These are phyloP conservation scores for Tolypocladium tropicale DNA, from an alignment of 2,329 filamentous ascomycete genomes.

Conservation along the genomic window DNA sequence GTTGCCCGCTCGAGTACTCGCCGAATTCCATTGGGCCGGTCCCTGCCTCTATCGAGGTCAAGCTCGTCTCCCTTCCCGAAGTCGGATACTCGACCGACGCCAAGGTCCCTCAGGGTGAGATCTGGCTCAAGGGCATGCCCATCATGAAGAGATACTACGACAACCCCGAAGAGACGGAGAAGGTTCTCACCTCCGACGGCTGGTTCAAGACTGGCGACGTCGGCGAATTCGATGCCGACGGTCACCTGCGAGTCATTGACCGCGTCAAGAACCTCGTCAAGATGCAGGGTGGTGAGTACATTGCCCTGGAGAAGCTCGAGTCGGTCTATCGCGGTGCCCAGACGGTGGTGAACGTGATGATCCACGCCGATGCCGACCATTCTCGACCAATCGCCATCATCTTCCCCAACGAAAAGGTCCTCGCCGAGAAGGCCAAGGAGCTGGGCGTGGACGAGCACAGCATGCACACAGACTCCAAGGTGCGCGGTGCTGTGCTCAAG, in stretches of 20 bases:
- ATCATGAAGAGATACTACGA: conserved; percentile 74
- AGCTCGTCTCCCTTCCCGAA: conserved; percentile 83
- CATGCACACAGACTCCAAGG: conserved; percentile 56
- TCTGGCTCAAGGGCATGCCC: conserved; percentile 72
- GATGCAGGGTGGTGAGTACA: conserved; percentile 91
- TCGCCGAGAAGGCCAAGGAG: conserved; percentile 48
- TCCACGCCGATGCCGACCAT: conserved; percentile 68
- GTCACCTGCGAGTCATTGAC: conserved; percentile 81
- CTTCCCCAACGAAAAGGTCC: conserved; percentile 52
- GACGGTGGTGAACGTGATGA: conserved; percentile 78
- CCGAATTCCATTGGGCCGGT: conserved; percentile 67
- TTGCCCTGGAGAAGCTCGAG: conserved; percentile 92
- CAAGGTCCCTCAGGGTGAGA: conserved; percentile 79
- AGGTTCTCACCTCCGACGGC: conserved; percentile 68
- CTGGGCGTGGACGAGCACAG: conserved; percentile 56
- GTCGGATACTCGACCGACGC: conserved; percentile 72
- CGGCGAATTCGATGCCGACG: conserved; percentile 72
- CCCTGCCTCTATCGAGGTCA: conserved; percentile 70
- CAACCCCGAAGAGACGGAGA: conserved; percentile 74
- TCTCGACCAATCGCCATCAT: conserved; percentile 77
- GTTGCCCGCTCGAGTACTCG: conserved; percentile 78
- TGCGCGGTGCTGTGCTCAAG: conserved; percentile 52
- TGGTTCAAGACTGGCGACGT: conserved; percentile 99
- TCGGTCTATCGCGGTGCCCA: conserved; percentile 73
- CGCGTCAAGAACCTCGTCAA: conserved; percentile 98